Base-by-base conservation (phyloP, 2,329 filamentous ascomycete species). In the Beauveria australis region DNA sequence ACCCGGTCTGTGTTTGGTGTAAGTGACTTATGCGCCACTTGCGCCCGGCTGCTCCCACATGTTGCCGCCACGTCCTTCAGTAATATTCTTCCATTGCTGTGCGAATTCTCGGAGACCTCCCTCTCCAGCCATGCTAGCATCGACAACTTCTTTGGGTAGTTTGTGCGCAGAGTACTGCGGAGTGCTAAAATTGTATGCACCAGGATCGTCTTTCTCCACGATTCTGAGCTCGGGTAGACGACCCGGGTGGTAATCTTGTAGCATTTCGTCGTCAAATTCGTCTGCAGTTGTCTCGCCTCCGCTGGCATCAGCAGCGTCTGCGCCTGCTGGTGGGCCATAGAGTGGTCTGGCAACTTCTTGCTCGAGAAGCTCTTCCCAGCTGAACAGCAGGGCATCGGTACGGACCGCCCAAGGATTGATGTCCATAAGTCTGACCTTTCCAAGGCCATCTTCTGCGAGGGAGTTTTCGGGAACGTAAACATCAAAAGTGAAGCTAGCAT, bases 121-220 rank as follows among this genome's bases (percentile, higher is more conserved):
- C 60, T 89, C 85, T 3, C 89, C 89, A 1, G 81, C 81, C 65
- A 82, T 68, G 65, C 84, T 83, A 22, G 86, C 86, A 66, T 88
- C 85, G 3, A 97, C 92, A 2, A 97, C 91, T 67, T 99, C 94
- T 72, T 88, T 92, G 0, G 94, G 94, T 67, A 99, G 76, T 75
- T 97, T 99, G 71, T 97, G 93, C 3, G 94, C 93, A 63, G 92
- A 96, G 73, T 96, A 97, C 69, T 93, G 89, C 1, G 91, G 84
- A 5, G 89, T 89, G 65, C 84, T 86, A 71, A 97, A 95, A 66
- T 89, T 89, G 71, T 91, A 94, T 1, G 92, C 92, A 63, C 93
- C 89, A 0, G 92, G 91, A 66, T 97, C 93, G 64, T 93, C 88
- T 71, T 87, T 86, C 66, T 88, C 85, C 52, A 99, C 84, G 9